These are phyloP conservation scores for Halophytophthora batemanensis DNA, from an alignment of 352 stramenopile genomes.

Conservation along the genomic window DNA sequence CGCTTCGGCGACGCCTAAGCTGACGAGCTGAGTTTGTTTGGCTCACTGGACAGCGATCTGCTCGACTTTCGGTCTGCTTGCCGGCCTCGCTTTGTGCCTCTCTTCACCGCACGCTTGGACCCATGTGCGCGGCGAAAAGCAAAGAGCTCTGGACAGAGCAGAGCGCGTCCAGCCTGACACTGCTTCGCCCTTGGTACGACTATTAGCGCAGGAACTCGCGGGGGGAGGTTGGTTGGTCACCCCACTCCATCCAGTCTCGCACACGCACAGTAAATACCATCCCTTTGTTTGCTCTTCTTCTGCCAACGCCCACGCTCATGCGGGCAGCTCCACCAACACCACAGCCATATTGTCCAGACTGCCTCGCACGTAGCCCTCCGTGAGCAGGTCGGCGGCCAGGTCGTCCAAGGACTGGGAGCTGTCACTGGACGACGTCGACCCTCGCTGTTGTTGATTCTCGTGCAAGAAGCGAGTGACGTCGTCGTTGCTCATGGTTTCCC, in stretches of 20 bases:
- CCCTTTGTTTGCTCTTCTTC: slow-evolving; percentile 11
- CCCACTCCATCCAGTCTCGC: slow-evolving; percentile 4
- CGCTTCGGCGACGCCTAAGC: slow-evolving; percentile 42
- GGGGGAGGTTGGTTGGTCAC: no score
- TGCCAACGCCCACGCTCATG: background rate
- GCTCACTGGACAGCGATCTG: no score
- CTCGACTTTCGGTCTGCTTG: no score
- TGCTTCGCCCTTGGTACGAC: no score
- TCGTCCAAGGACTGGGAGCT: slow-evolving; percentile 45
- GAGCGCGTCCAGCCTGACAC: no score
- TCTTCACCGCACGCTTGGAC: no score
- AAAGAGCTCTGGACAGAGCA: no score
- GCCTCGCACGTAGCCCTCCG: slow-evolving; percentile 93
- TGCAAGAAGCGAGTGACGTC: slow-evolving; percentile 52
- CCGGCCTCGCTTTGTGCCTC: no score
- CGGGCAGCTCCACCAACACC: slow-evolving; percentile 38
- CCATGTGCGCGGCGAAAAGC: no score
- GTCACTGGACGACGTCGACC: slow-evolving; percentile 36
- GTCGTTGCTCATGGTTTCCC: slow-evolving; percentile 60
- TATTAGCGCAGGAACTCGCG: no score
- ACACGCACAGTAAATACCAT: background rate
- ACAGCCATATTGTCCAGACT: slow-evolving; percentile 94
- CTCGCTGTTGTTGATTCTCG: slow-evolving; percentile 16
- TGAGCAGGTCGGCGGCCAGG: slow-evolving; percentile 74
- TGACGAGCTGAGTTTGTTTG: background rate